Evolutionary conservation across 2,329 filamentous ascomycete species (phyloP), one percentile per base, ranked within the genome.

Genomic region (Ambrosiella xylebori): DNA sequence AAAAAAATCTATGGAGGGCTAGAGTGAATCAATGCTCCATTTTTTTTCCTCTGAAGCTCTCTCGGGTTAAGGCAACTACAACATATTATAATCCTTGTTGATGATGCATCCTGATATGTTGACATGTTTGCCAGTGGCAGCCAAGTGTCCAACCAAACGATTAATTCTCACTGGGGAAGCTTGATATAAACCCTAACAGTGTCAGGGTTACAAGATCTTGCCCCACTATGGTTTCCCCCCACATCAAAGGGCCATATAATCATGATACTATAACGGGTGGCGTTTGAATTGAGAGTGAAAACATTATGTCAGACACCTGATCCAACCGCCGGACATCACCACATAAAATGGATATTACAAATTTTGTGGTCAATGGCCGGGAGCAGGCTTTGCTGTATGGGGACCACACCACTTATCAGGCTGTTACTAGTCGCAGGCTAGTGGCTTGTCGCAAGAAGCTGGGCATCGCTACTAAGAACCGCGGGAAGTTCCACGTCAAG

Each of bases 351-450:
- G 88, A 96, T 63, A 88, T 97, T 70, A 97, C 93, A 59, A 81
- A 81, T 64, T 90, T 88, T 63, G 75, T 97, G 64, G 79, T 89
- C 66, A 81, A 82, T 57, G 83, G 85, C 63, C 79, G 93, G 62
- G 86, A 95, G 68, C 80, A 86, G 66, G 88, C 88, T 41, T 83
- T 96, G 56, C 79, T 95, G 37, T 83, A 93, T 63, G 90, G 89
- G 64, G 89, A 96, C 72, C 90, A 95, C 73, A 81, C 81, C 66
- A 84, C 84, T 59, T 97, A 97, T 70, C 85, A 89, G 66, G 75
- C 76, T 54, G 86, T 88, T 68, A 77, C 94, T 55, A 82, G 85
- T 63, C 86, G 88, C 68, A 84, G 87, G 66, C 77, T 98, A 60
- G 84, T 88, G 68, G 88, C 85, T 66, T 77, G 86, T 64, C 85